phyloP scores from a whole-genome alignment of 768 basidiomycete genomes.

The Boletus huronensis region DNA sequence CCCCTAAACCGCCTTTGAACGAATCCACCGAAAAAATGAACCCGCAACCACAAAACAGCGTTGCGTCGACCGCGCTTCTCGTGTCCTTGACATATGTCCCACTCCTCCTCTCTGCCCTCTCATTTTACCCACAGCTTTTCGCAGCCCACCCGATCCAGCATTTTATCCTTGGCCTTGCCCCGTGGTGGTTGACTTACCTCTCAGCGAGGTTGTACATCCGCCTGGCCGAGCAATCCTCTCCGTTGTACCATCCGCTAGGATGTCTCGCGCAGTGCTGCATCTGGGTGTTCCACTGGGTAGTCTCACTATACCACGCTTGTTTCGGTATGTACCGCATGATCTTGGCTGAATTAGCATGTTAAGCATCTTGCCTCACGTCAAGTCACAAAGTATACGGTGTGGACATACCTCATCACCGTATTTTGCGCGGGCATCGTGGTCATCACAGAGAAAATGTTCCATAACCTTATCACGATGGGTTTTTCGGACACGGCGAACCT shows the following conservation, averaged over 20 bases:
- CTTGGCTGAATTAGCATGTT: background rate
- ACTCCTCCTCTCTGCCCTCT: constrained; percentile 15
- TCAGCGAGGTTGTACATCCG: constrained; percentile 22
- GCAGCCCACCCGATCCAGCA: constrained; percentile 7
- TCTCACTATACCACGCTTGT: constrained; percentile 16
- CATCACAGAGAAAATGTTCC: constrained; percentile 20
- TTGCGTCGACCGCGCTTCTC: constrained; percentile 10
- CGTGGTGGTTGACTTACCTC: constrained; percentile 20
- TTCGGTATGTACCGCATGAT: constrained; percentile 11
- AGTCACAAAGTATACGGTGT: constrained; percentile 14
- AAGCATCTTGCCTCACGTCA: background rate
- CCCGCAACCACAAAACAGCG: background rate
- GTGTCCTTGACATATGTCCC: constrained; percentile 12
- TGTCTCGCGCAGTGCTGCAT: constrained; percentile 23
- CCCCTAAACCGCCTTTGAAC: constrained; percentile 2
- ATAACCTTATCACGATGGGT: constrained; percentile 13
- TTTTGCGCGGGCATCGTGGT: constrained; percentile 14
- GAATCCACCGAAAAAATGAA: constrained; percentile 7
- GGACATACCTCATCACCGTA: constrained; percentile 18
- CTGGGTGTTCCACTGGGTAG: constrained; percentile 26
- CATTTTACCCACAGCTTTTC: constrained; percentile 10
- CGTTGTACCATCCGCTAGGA: constrained; percentile 23
- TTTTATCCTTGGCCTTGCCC: constrained; percentile 23
- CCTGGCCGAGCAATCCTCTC: constrained; percentile 18
- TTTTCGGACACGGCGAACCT: constrained; percentile 11